phyloP scores from a whole-genome alignment of 129 eudicot genomes.

The Daucus carota region DH1_v3.0 NC_030382.2:23140001-23140500 shows the following conservation, averaged over 20 bases:
- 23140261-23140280: neutral
- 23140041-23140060: slow-evolving; percentile 27
- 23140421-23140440: neutral
- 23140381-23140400: neutral
- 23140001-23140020: slow-evolving; percentile 58
- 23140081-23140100: slow-evolving; percentile 56
- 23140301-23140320: neutral
- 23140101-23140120: slow-evolving; percentile 66
- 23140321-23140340: neutral
- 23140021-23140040: slow-evolving; percentile 38
- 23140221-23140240: neutral
- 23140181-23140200: neutral
- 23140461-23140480: neutral
- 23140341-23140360: neutral
- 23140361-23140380: neutral
- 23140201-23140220: neutral
- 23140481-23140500: too few species aligned
- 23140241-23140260: neutral
- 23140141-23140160: slow-evolving; percentile 7
- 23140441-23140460: neutral
- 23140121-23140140: slow-evolving; percentile 56
- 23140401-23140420: neutral
- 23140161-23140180: neutral
- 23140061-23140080: slow-evolving; percentile 44
- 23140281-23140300: neutral